These are phyloP conservation scores for Microascus cirrosus DNA, from an alignment of 2,329 filamentous ascomycete species.

Conservation along the genomic window DNA sequence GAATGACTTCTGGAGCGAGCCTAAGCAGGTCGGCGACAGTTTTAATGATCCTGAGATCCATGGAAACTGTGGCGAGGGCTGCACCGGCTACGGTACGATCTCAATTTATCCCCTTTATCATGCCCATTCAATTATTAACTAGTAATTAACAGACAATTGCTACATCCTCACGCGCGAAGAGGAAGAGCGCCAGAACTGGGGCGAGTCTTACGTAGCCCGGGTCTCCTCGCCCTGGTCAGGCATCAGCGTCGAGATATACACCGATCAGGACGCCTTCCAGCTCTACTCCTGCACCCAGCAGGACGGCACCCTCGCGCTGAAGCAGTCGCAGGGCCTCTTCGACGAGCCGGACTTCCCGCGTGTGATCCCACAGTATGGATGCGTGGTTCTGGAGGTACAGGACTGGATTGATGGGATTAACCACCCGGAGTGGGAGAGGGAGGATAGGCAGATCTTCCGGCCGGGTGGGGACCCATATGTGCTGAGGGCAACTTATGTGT, in stretches of 20 bases:
- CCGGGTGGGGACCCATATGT: conserved; percentile 50
- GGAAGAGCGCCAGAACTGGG: conserved; percentile 52
- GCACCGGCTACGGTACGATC: conserved; percentile 68
- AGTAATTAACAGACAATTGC: conserved; percentile 43
- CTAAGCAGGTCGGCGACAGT: conserved; percentile 69
- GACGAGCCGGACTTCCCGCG: conserved; percentile 43
- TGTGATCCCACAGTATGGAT: conserved; percentile 65
- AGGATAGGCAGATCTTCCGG: conserved; percentile 45
- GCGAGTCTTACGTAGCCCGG: conserved; percentile 47
- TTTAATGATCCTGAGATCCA: conserved; percentile 49
- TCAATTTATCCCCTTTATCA: background rate
- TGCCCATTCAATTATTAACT: background rate
- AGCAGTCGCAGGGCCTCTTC: conserved; percentile 56
- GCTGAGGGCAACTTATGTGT: conserved; percentile 50
- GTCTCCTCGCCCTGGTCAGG: conserved; percentile 67
- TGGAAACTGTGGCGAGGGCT: conserved; percentile 70
- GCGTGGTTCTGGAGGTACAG: conserved; percentile 82
- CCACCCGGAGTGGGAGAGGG: conserved; percentile 74
- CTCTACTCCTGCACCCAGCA: conserved; percentile 74
- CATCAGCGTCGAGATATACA: conserved; percentile 70
- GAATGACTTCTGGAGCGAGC: conserved; percentile 72
- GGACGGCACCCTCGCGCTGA: conserved; percentile 60
- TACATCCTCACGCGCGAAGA: conserved; percentile 55
- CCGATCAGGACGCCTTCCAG: conserved; percentile 80
- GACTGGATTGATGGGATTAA: conserved; percentile 94